Evolutionary conservation across 108 stramenopile species (phyloP).

Genomic region (Skeletonema marinoi): DNA sequence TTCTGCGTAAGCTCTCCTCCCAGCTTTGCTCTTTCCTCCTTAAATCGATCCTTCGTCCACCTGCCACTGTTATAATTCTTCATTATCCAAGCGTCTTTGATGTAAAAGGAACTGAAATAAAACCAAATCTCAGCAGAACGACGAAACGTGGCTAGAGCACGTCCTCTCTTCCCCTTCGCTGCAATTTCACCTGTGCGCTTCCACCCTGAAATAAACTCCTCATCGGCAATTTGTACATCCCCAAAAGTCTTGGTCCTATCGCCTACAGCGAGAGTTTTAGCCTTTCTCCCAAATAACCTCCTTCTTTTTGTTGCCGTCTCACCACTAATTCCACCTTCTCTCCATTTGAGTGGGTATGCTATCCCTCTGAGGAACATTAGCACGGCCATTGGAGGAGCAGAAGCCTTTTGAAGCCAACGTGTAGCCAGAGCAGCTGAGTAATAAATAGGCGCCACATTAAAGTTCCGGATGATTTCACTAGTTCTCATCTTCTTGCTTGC

Average conservation of each 20-base stretch:
- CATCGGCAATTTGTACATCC: conserved; percentile 68
- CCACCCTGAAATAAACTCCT: conserved; percentile 86
- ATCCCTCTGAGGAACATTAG: conserved; percentile 42
- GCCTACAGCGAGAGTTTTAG: not conserved
- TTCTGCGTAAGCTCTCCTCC: conserved; percentile 90
- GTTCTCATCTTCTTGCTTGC: conserved; percentile 54
- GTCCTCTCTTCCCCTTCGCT: conserved; percentile 65
- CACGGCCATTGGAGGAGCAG: conserved; percentile 42
- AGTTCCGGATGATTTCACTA: conserved; percentile 70
- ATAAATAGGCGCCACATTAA: conserved; percentile 86
- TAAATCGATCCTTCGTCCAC: conserved; percentile 74
- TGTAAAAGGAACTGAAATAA: conserved; percentile 85
- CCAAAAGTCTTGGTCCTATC: conserved; percentile 38
- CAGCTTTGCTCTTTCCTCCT: conserved; percentile 71
- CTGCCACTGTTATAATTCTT: conserved; percentile 73
- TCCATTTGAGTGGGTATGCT: conserved; percentile 62
- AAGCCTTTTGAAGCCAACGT: conserved; percentile 77
- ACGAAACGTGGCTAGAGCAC: conserved; percentile 80
- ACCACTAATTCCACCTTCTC: conserved; percentile 15
- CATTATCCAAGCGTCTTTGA: conserved; percentile 78
- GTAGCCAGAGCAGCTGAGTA: conserved; percentile 76
- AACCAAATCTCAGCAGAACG: conserved; percentile 91
- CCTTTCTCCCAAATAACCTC: conserved; percentile 30
- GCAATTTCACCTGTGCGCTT: conserved; percentile 88
- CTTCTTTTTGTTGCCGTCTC: not conserved